Conservation (phyloP, 768 basidiomycete species). For the Cyathus striatus region DNA sequence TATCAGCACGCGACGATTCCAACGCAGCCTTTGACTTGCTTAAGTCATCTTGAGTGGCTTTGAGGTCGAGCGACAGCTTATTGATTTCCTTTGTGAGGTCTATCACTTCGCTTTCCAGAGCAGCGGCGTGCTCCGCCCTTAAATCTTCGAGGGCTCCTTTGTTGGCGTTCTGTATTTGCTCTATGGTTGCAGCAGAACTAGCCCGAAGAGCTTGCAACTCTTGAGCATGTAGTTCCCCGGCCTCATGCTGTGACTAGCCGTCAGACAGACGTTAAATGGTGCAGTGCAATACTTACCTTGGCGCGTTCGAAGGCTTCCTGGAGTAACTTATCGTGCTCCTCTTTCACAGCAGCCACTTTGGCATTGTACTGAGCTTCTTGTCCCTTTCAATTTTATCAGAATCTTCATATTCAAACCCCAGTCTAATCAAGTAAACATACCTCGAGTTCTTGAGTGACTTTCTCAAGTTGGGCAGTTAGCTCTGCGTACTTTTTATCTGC, state of each 20-base stretch:
- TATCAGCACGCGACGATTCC: conserved; percentile 46
- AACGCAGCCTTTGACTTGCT: conserved; percentile 63
- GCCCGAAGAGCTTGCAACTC: conserved; percentile 71
- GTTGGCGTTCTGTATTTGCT: conserved; percentile 64
- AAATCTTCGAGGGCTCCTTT: conserved; percentile 55
- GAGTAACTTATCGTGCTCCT: conserved; percentile 56
- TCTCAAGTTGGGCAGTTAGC: conserved; percentile 49
- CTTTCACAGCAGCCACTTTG: conserved; percentile 62
- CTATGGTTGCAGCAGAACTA: conserved; percentile 59
- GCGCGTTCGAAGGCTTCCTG: conserved; percentile 73
- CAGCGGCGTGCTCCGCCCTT: conserved; percentile 58
- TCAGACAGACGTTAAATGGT: conserved; percentile 7
- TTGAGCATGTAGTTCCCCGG: conserved; percentile 58
- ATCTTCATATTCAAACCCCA: background rate
- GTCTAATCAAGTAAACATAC: conserved; percentile 41
- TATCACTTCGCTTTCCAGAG: conserved; percentile 51
- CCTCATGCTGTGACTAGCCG: conserved; percentile 48
- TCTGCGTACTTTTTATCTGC: conserved; percentile 46
- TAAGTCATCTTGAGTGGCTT: conserved; percentile 82
- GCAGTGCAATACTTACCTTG: conserved; percentile 44
- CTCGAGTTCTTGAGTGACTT: conserved; percentile 58
- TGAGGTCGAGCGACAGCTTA: conserved; percentile 64
- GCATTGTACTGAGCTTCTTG: conserved; percentile 66
- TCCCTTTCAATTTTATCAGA: conserved; percentile 33
- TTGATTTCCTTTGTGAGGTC: conserved; percentile 59